Conservation (phyloP, 768 basidiomycete species). For the Russula olivacea region DNA sequence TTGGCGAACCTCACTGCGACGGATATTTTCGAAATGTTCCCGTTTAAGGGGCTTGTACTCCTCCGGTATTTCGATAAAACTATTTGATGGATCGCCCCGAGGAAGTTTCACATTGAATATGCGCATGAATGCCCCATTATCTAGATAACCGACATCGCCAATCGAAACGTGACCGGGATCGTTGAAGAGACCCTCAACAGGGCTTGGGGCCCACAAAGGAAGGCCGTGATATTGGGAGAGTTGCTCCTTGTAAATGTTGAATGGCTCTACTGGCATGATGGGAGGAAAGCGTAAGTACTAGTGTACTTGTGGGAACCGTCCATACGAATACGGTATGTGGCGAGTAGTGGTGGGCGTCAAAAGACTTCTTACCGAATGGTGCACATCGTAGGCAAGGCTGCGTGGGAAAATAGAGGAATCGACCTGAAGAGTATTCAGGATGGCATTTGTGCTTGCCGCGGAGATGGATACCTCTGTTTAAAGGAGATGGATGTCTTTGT, state of each 20-base stretch:
- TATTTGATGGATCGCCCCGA: neutral
- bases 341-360: too few relatives aligned
- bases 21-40: neutral
- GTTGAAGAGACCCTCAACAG: slow-evolving; percentile 9
- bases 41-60: neutral
- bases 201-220: slow-evolving; percentile 23
- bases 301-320: too few relatives aligned
- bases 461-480: too few relatives aligned
- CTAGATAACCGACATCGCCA: slow-evolving; percentile 26
- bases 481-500: too few relatives aligned
- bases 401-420: too few relatives aligned
- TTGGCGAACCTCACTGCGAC: neutral
- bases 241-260: slow-evolving; percentile 15
- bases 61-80: neutral
- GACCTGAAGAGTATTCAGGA: too few relatives aligned
- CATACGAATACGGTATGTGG: too few relatives aligned
- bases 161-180: slow-evolving; percentile 8
- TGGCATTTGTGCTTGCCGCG: too few relatives aligned
- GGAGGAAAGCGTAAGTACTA: neutral
- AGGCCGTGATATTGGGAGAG: slow-evolving; percentile 14
- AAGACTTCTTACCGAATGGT: too few relatives aligned
- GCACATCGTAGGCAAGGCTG: too few relatives aligned
- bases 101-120: slow-evolving; percentile 21
- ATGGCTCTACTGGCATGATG: neutral
- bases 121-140: slow-evolving; percentile 18